These are phyloP conservation scores for Chloroidium sp. DNA, from an alignment of 163 green algal species.

Conservation along the genomic window DNA sequence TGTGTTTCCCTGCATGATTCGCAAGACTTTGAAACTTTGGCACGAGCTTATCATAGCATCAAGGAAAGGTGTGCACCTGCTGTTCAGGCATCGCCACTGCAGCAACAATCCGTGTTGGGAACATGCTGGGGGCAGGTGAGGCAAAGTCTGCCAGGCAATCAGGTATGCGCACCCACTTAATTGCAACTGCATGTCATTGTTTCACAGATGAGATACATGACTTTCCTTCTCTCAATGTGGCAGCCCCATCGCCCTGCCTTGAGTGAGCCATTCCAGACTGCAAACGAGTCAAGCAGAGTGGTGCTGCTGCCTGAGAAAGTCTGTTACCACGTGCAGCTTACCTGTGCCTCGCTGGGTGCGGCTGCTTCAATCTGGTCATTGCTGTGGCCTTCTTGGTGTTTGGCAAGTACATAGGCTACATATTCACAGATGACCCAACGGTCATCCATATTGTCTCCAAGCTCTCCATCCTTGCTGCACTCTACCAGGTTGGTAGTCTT, in stretches of 20 bases:
- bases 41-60: too few relatives aligned
- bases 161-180: background rate
- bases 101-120: constrained; percentile 48
- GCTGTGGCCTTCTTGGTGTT: background rate
- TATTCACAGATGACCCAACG: background rate
- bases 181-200: background rate
- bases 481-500: background rate
- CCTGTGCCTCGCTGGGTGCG: background rate
- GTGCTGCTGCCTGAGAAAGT: too few relatives aligned
- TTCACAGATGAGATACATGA: background rate
- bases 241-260: too few relatives aligned
- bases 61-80: too few relatives aligned
- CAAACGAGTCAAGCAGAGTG: too few relatives aligned
- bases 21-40: too few relatives aligned
- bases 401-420: background rate
- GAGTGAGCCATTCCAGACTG: too few relatives aligned
- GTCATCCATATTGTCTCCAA: background rate
- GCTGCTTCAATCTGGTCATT: background rate
- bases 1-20: too few relatives aligned
- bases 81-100: constrained; percentile 22
- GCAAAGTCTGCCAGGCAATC: background rate
- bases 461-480: background rate
- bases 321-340: background rate
- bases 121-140: constrained; percentile 6
- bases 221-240: background rate